Evolutionary conservation across 75 land plant genomes (phyloP).

Genomic region (Pinus tabuliformis): DNA sequence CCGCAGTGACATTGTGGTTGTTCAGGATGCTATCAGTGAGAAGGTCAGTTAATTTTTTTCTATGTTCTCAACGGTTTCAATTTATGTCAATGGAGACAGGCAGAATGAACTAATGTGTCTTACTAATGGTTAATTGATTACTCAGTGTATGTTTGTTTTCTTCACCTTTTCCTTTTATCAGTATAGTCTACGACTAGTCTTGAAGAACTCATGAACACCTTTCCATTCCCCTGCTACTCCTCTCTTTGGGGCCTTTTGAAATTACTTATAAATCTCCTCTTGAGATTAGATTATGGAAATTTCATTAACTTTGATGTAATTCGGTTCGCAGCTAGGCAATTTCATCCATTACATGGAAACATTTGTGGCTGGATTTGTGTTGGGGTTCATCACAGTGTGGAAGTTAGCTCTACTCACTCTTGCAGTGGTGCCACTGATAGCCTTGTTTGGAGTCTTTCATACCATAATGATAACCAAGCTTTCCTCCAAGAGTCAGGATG

Average conservation of each 20-base stretch:
- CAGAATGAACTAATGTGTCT: neutral
- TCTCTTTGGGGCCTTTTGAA: no score
- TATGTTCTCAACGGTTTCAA: neutral
- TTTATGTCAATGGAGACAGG: neutral
- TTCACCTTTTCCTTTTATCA: neutral
- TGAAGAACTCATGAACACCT: no score
- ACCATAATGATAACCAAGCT: slow-evolving; percentile 34
- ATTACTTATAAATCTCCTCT: no score
- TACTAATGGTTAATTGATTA: no score
- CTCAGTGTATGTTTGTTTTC: neutral
- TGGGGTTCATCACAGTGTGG: slow-evolving; percentile 60
- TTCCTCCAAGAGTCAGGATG: slow-evolving; percentile 42
- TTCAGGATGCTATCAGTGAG: slow-evolving; percentile 98
- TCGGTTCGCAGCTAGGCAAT: slow-evolving; percentile 37
- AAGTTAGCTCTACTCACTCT: slow-evolving; percentile 60
- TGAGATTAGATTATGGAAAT: neutral
- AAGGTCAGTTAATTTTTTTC: slow-evolving; percentile 44
- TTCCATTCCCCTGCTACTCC: no score
- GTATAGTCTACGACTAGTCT: no score
- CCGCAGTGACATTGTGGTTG: slow-evolving; percentile 67
- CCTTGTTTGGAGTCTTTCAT: slow-evolving; percentile 43
- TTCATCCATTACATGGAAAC: slow-evolving; percentile 63
- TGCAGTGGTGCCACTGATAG: slow-evolving; percentile 62
- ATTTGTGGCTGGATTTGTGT: slow-evolving; percentile 53
- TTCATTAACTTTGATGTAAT: neutral